A percentile compares a stretch with the other conserved stretches of the same genome.
These are phyloP conservation scores for Leccinum truebloodii DNA, from an alignment of 768 basidiomycete species.

Conservation along the genomic window DNA sequence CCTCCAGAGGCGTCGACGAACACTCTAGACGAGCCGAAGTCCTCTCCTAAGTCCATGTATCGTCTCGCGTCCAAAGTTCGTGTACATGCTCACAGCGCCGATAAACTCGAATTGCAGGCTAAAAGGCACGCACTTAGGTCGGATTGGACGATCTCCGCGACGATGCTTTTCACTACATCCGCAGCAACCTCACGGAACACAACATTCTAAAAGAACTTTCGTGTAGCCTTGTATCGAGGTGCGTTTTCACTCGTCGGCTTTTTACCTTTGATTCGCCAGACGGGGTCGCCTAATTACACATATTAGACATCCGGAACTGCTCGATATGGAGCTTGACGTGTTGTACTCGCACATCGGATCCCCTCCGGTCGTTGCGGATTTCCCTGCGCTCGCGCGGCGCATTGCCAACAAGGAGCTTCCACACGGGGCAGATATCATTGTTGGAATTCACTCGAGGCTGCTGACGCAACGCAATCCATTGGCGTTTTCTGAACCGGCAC, in stretches of 20 bases:
- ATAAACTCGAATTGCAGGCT: not conserved
- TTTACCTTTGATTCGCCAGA: too few relatives aligned
- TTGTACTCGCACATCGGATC: slow-evolving; percentile 22
- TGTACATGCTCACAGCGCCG: not conserved
- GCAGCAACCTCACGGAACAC: slow-evolving; percentile 15
- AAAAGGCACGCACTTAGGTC: slow-evolving; percentile 9
- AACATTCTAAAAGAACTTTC: slow-evolving; percentile 28
- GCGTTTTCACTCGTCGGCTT: not conserved
- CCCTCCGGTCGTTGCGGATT: slow-evolving; percentile 9
- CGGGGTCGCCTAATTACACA: not conserved
- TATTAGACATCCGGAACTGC: slow-evolving; percentile 12
- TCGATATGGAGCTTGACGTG: slow-evolving; percentile 25
- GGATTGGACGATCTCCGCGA: slow-evolving; percentile 21
- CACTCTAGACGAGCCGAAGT: slow-evolving; percentile 17
- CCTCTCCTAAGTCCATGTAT: slow-evolving; percentile 49
- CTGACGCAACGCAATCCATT: not conserved
- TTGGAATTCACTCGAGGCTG: not conserved
- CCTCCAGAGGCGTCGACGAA: slow-evolving; percentile 2
- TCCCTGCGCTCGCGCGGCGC: slow-evolving; percentile 14
- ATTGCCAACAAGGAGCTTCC: slow-evolving; percentile 21
- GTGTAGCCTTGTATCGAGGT: slow-evolving; percentile 23
- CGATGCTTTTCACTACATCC: slow-evolving; percentile 19
- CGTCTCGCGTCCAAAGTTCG: slow-evolving; percentile 42
- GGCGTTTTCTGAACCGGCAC: not conserved
- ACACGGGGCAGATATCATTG: not conserved